Evolutionary conservation across 2,329 filamentous ascomycete species (phyloP).

Genomic region (Epichloe hybrida): DNA sequence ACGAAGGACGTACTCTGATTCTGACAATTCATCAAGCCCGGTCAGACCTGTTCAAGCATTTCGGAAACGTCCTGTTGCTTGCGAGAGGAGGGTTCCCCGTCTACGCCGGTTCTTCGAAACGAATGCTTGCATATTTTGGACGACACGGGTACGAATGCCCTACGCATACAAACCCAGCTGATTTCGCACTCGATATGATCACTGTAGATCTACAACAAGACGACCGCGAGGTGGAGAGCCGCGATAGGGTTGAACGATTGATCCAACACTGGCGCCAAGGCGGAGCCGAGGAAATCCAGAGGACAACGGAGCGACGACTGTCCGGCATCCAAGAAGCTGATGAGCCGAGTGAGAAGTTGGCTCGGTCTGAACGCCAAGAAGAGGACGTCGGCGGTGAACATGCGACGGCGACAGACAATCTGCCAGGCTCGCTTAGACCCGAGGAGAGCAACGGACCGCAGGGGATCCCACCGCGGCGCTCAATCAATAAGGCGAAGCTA

Average conservation of each 20-base stretch:
- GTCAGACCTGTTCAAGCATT: constrained; percentile 57
- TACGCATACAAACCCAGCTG: constrained; percentile 58
- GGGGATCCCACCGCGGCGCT: constrained; percentile 21
- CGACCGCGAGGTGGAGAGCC: constrained; percentile 45
- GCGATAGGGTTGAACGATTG: constrained; percentile 46
- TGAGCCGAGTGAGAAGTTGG: constrained; percentile 11
- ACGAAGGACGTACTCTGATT: constrained; percentile 60
- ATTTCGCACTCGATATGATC: constrained; percentile 65
- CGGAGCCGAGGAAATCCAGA: constrained; percentile 6
- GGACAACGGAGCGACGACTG: constrained; percentile 8
- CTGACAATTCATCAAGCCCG: constrained; percentile 69
- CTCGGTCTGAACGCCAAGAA: background rate
- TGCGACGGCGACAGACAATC: background rate
- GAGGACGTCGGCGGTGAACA: background rate
- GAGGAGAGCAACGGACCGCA: constrained; percentile 3
- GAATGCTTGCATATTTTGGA: constrained; percentile 54
- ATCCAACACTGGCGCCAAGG: constrained; percentile 41
- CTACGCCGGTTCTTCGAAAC: constrained; percentile 48
- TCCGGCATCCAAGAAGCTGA: constrained; percentile 17
- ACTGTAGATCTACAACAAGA: constrained; percentile 61
- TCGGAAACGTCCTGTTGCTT: constrained; percentile 58
- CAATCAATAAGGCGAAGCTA: constrained; percentile 31
- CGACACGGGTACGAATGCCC: constrained; percentile 51
- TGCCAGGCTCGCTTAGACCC: too few relatives aligned
- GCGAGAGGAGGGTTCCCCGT: constrained; percentile 55